These are phyloP conservation scores for Schizothecium vesticola DNA, from an alignment of 495 filamentous ascomycete species.

Conservation along the genomic window DNA sequence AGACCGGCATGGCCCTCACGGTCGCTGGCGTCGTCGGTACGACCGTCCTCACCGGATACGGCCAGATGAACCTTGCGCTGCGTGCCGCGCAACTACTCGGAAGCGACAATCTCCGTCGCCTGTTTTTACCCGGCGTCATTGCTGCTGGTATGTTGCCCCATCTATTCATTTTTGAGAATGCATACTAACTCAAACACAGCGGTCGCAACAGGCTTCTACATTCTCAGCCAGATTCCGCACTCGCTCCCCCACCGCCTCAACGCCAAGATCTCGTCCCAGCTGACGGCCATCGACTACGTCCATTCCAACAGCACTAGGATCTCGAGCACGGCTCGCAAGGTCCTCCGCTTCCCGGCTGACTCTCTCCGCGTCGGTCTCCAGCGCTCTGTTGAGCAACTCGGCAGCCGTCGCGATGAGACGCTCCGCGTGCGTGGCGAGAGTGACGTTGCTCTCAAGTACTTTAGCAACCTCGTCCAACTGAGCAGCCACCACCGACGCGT, in stretches of 20 bases:
- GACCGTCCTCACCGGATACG: constrained; percentile 71
- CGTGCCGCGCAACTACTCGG: constrained; percentile 75
- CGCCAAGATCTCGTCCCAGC: constrained; percentile 72
- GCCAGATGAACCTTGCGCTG: constrained; percentile 84
- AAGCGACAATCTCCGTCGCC: constrained; percentile 70
- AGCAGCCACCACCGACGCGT: constrained; percentile 62
- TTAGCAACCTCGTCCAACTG: constrained; percentile 75
- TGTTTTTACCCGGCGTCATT: constrained; percentile 76
- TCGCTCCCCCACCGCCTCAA: constrained; percentile 84
- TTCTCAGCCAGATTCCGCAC: constrained; percentile 77
- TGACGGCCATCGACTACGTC: constrained; percentile 81
- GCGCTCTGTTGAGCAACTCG: constrained; percentile 76
- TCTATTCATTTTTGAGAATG: background rate
- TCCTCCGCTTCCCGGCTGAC: constrained; percentile 77
- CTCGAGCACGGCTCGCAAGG: constrained; percentile 73
- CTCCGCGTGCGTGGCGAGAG: constrained; percentile 67
- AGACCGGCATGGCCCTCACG: constrained; percentile 88
- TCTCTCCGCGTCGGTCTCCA: constrained; percentile 74
- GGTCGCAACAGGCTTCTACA: constrained; percentile 66
- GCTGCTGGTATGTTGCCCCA: constrained; percentile 60
- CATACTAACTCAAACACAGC: constrained; percentile 42
- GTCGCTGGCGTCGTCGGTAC: constrained; percentile 80
- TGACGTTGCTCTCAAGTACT: constrained; percentile 76
- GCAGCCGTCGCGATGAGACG: constrained; percentile 69
- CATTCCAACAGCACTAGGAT: constrained; percentile 84